Conservation (phyloP, 2,329 filamentous ascomycete species). For the Sclerotinia trifoliorum region DNA sequence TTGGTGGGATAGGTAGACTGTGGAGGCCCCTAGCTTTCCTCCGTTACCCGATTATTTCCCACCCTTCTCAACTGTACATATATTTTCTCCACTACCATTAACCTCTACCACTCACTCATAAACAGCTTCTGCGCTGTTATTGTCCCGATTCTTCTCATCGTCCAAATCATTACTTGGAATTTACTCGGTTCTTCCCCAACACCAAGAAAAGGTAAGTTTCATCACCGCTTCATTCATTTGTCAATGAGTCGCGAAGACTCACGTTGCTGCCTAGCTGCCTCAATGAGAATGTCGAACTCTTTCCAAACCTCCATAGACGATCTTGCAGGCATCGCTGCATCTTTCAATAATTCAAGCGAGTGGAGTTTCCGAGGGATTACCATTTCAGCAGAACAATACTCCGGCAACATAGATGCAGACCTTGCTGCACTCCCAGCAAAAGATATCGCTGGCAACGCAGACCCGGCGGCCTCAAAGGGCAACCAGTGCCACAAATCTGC, state of each 20-base stretch:
- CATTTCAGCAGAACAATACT: not conserved
- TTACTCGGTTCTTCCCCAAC: not conserved
- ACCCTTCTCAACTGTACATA: not conserved
- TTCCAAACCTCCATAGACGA: not conserved
- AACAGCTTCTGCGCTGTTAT: not conserved
- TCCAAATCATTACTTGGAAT: not conserved
- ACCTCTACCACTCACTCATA: not conserved
- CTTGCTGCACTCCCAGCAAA: not conserved
- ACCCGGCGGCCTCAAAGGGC: not conserved
- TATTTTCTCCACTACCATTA: not conserved
- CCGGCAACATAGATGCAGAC: not conserved
- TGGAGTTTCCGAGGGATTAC: constrained; percentile 8
- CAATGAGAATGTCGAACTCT: not conserved
- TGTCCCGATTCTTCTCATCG: not conserved
- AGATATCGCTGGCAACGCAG: too few species aligned
- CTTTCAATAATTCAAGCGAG: not conserved
- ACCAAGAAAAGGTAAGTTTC: not conserved
- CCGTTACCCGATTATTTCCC: not conserved
- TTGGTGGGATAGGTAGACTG: not conserved
- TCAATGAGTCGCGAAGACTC: not conserved
- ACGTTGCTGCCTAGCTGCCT: not conserved
- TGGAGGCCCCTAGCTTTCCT: not conserved
- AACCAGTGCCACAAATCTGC: not conserved
- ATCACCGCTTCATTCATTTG: constrained; percentile 7
- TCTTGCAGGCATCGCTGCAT: not conserved